Conservation (phyloP, 345 rosid species). For the Populus nigra region DNA sequence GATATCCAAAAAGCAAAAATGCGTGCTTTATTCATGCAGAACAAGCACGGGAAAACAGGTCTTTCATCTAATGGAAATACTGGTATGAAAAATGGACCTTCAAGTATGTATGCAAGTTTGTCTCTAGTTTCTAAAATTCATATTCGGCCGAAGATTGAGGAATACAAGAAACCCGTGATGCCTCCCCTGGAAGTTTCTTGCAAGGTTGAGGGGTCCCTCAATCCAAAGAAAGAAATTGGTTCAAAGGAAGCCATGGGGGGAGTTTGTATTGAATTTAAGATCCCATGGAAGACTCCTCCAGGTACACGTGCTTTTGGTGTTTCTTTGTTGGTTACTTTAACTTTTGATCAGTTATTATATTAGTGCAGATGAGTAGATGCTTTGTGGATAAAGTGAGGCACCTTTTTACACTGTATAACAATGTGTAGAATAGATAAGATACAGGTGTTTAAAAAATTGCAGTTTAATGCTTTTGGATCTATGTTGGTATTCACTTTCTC, state of each 20-base stretch:
- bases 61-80: slow-evolving; percentile 43
- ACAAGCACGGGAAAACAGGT: slow-evolving; percentile 61
- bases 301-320: slow-evolving; percentile 54
- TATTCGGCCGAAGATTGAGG: slow-evolving; percentile 43
- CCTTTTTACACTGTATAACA: neutral
- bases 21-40: slow-evolving; percentile 82
- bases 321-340: slow-evolving; percentile 11
- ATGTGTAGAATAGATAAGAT: neutral
- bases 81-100: slow-evolving; percentile 42
- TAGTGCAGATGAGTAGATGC: slow-evolving; percentile 14
- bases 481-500: neutral
- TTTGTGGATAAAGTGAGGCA: slow-evolving; percentile 1
- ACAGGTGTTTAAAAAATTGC: neutral
- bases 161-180: slow-evolving; percentile 31
- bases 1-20: slow-evolving; percentile 97
- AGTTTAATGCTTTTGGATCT: neutral
- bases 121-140: slow-evolving; percentile 31
- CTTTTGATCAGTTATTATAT: slow-evolving; percentile 10
- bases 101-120: slow-evolving; percentile 25
- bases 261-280: slow-evolving; percentile 48
- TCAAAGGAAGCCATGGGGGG: slow-evolving; percentile 46
- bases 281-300: slow-evolving; percentile 75
- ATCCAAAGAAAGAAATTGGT: slow-evolving; percentile 34
- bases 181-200: slow-evolving; percentile 21
- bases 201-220: slow-evolving; percentile 25